Conservation (phyloP, 2,329 filamentous ascomycete genomes). For the Coniochaeta sp. region DNA sequence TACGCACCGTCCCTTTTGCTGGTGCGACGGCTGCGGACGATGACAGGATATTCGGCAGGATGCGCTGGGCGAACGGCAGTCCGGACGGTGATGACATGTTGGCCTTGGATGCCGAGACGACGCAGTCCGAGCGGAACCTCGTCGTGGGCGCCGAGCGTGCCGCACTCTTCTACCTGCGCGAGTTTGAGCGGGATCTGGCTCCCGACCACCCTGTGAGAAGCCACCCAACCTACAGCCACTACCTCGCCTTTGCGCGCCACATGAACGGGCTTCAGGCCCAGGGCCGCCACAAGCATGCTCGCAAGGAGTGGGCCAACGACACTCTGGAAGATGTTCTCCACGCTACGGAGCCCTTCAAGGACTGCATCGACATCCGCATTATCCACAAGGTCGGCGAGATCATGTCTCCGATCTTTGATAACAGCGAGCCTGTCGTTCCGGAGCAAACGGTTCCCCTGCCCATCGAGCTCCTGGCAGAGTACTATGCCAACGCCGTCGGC, state of each 20-base stretch:
- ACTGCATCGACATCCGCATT: not conserved
- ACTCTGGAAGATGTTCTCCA: not conserved
- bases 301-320: not conserved
- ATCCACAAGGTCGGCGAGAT: not conserved
- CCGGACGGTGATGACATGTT: not conserved
- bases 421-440: not conserved
- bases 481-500: not conserved
- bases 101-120: not conserved
- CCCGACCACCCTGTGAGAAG: not conserved
- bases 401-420: not conserved
- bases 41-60: conserved; percentile 10
- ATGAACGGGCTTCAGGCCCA: not conserved
- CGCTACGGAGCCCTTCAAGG: not conserved
- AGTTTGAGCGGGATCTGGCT: not conserved
- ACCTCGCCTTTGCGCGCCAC: not conserved
- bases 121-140: not conserved
- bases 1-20: conserved; percentile 9
- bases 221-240: not conserved
- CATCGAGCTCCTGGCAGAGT: not conserved
- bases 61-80: too few relatives aligned
- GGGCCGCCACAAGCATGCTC: not conserved
- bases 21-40: conserved; percentile 11
- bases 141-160: not conserved
- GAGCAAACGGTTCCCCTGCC: not conserved
- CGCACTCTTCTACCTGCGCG: not conserved